A percentile compares a stretch with the other conserved stretches of the same genome.
phyloP scores from a whole-genome alignment of 2,329 filamentous ascomycete species.

The Alternaria panax region DNA sequence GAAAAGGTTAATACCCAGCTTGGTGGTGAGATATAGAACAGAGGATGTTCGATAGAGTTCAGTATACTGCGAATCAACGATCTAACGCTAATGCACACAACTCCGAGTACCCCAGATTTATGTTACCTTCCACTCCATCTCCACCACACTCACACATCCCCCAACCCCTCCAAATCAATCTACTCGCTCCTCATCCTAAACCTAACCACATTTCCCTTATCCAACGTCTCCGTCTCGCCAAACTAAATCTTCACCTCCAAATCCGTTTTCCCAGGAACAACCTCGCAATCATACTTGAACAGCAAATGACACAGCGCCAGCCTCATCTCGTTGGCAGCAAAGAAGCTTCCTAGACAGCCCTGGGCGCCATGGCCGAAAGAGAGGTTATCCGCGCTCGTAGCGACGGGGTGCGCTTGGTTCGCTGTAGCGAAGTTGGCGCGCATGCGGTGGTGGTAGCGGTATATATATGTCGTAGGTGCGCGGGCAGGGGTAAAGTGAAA shows the following conservation, averaged over 20 bases:
- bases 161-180: neutral
- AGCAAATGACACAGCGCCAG: conserved; percentile 23
- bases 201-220: neutral
- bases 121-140: too few species aligned
- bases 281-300: conserved; percentile 22
- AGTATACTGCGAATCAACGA: too few species aligned
- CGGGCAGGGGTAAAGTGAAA: neutral
- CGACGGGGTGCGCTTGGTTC: neutral
- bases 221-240: neutral
- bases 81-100: too few species aligned
- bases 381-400: conserved; percentile 10
- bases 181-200: neutral
- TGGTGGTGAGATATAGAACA: too few species aligned
- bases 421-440: neutral
- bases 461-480: conserved; percentile 1
- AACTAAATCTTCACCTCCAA: neutral
- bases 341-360: conserved; percentile 29
- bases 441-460: conserved; percentile 2
- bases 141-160: neutral
- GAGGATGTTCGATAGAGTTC: too few species aligned
- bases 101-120: too few species aligned
- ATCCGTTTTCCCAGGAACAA: neutral
- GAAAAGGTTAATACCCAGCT: too few species aligned
- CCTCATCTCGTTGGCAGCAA: conserved; percentile 31
- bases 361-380: conserved; percentile 23